Evolutionary conservation across 768 basidiomycete genomes (phyloP), one percentile per base, ranked within the genome.

Genomic region (Rubroboletus satanas): DNA sequence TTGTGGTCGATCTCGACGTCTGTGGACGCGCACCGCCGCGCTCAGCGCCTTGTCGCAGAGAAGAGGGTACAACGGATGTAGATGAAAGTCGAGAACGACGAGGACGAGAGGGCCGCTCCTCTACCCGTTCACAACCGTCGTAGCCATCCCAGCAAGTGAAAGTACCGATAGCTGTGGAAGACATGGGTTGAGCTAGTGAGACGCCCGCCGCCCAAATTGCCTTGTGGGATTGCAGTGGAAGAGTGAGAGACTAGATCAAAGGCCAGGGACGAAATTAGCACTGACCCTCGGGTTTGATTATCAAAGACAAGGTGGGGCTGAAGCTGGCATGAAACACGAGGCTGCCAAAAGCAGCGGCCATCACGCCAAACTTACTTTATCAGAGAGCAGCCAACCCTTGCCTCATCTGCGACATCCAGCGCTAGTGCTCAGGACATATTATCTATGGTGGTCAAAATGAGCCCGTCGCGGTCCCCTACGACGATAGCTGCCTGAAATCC

Each of bases 61-160:
- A 41, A 21, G 65, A 18, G 17, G 52, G 57, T 10, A 58, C 14
- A 26, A 35, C 29, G n/a, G 68, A 55, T 0, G 56, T 61, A 10
- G 68, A 70, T 44, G 48, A 37, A 36, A 63, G 63, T 47, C 68
- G 56, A 36, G 66, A 29, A 39, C 65, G 62, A 46, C 52, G 65
- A 52, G 55, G 59, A 47, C 50, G 57, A 47, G 58, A 35, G 28
- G 57, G 43, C 4, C 35, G 60, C 12, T 64, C 60, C 33, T 60
- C 64, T 42, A 62, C 62, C n/a, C 62, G 44, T 57, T 70, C 60
- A 52, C 51, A 67, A 28, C 45, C 57, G 32, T 70, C 68, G 47
- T 71, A 70, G 49, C 64, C 66, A 39, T 70, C 68, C 66, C 64
- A 70, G 26, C 68, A 71, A 9, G 68, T 66, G 70, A 70, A 70